Base-by-base conservation (phyloP, 495 filamentous ascomycete genomes). In the Trypethelium eluteriae region DNA sequence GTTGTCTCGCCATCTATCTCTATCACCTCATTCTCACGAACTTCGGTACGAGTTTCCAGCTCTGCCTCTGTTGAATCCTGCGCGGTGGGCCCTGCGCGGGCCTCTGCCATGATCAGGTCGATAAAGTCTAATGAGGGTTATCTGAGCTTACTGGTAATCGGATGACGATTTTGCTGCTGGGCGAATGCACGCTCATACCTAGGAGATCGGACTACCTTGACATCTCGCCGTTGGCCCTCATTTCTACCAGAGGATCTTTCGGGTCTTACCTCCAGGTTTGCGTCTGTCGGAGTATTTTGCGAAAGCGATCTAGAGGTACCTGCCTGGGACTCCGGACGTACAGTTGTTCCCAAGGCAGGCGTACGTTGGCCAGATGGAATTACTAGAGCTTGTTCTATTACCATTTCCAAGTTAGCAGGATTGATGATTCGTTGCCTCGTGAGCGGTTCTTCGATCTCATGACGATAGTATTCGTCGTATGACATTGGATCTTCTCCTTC, bases 391-490 rank as follows among this genome's bases (percentile, higher is more conserved):
- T 59, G 53, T 32, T 59, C 53, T 18, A 59, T 3, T 9, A 4
- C 53, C 7, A 36, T 10, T 32, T 59, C 36, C 32, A 59, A 59
- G 11, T 11, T 59, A 3, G 32, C 53, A 3, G 53, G 53, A 59
- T 36, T 18, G 10, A 59, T 34, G 36, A 59, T 59, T 34, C 53
- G 53, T 14, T 59, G 18, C 14, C 53, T 59, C 25, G 32, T 36
- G 53, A 59, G n/a, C 3, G 57, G 66, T 18, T 67, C 63, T 0
- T 63, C 62, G 38, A 74, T 67, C 9, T 71, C 25, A 34, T 70
- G 61, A 16, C 67, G 70, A 65, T 72, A 75, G 62, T 65, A 75
- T 2, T 69, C 63, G 32, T 66, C 56, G 63, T 71, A 73, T 7
- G 66, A 36, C 14, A 66, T 49, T 0, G 69, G 66, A 62, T 72